Conservation (phyloP, 1,139 yeast genomes). For the Candida sanyaensis region DNA sequence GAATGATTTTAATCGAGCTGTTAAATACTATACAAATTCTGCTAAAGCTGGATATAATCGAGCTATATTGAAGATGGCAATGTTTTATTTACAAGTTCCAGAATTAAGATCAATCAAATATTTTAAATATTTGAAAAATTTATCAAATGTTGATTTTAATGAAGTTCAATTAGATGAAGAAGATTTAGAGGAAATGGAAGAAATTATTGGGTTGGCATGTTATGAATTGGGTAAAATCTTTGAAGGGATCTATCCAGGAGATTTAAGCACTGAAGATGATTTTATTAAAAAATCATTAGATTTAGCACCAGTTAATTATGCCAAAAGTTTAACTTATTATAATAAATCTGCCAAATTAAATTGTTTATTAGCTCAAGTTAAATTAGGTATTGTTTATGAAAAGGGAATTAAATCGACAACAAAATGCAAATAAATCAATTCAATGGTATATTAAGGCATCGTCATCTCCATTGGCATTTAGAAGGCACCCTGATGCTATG, state of each 20-base stretch:
- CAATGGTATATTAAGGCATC: conserved; percentile 92
- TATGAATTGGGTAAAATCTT: conserved; percentile 66
- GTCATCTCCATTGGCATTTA: conserved; percentile 45
- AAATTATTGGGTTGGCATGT: conserved; percentile 44
- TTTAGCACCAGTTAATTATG: conserved; percentile 50
- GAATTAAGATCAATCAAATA: conserved; percentile 36
- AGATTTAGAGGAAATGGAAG: conserved; percentile 44
- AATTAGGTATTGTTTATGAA: conserved; percentile 85
- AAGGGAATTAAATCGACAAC: conserved; percentile 69
- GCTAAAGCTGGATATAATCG: conserved; percentile 47
- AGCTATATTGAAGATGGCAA: conserved; percentile 45
- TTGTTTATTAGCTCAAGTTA: conserved; percentile 81
- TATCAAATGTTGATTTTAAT: conserved; percentile 37
- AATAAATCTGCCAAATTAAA: conserved; percentile 75
- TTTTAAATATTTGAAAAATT: conserved; percentile 38
- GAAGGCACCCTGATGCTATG: conserved; percentile 85
- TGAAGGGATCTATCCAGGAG: conserved; percentile 64
- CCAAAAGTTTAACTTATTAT: conserved; percentile 68
- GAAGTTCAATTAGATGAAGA: conserved; percentile 40
- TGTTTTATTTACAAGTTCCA: conserved; percentile 40
- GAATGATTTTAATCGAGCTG: conserved; percentile 33
- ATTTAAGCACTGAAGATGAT: conserved; percentile 37
- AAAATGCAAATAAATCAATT: conserved; percentile 73
- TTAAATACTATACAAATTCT: conserved; percentile 37
- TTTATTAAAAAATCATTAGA: conserved; percentile 38